Base-by-base conservation (phyloP, 345 rosid species). In the Durio zibethinus region DNA sequence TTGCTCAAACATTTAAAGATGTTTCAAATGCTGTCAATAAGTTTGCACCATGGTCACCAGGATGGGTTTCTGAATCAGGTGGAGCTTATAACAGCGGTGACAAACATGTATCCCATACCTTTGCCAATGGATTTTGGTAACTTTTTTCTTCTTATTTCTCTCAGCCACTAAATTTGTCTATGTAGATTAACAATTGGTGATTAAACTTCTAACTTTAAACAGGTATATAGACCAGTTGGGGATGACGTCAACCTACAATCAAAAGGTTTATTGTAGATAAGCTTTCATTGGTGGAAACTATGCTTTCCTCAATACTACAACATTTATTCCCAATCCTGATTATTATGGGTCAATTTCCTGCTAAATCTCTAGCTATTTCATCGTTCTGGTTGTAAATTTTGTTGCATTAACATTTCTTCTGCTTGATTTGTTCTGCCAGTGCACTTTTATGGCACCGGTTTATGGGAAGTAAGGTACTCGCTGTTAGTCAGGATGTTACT, bases 61-160 rank as follows among this genome's bases (percentile, higher is more conserved):
- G 89, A 0, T 91, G 96, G 96, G 90, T 91, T 50, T 90, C 93
- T 5, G 96, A 91, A 85, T 38, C 93, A 11, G 93, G 93, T 62
- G 93, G 96, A 60, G 92, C 93, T 75, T 91, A 82, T 65, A 91
- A 91, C 66, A 89, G 92, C 47, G 93, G 97, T 12, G 88, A 92
- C 73, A 91, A 83, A 77, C 84, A 86, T 57, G 92, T 91, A 5
- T 88, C 91, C 0, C 85, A 81, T 53, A 84, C 89, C 15, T 91
- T 91, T 48, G 88, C 76, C 18, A 36, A 90, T 77, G 92, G 92
- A 16, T 91, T 87, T 77, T 91, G 92, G 97, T 90, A 48, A 80
- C 47, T 25, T 9, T 42, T 33, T 18, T n/a, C n/a, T 25, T 53
- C 53, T 40, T 33, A 10, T 18, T 29, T 6, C n/a, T 27, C 0